Evolutionary conservation across 2,329 filamentous ascomycete genomes (phyloP), one percentile per base, ranked within the genome.

Genomic region (Cladosporium phlei): DNA sequence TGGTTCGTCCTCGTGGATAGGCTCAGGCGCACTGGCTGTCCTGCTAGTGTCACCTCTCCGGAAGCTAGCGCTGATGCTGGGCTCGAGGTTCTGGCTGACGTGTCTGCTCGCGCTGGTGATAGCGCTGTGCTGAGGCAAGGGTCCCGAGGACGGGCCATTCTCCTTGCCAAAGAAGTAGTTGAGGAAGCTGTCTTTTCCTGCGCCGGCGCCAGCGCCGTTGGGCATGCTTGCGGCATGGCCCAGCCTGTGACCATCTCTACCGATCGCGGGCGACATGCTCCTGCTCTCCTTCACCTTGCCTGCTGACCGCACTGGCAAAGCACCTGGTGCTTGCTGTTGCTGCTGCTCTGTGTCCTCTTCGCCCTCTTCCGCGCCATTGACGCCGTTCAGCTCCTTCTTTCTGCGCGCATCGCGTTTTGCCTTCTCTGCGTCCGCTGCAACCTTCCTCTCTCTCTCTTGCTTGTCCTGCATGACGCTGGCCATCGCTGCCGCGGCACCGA

Each of bases 141-240:
- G 49, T 7, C 64, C 63, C 24, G 61, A 47, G 27, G 50, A 54
- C 50, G 74, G 68, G 29, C 79, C 75, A 37, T 87, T 87, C 52
- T 98, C 93, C 65, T 98, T 97, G 59, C 93, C 90, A 61, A 98
- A 98, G 70, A 98, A 98, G 69, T 98, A 98, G 69, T 91, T 97
- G 52, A 98, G 69, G 74, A 98, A 98, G 1, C 89, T 94, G 69
- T 98, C 93, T 52, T 84, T 80, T 30, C 87, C 80, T n/a, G 63
- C 78, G 47, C 83, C 82, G 4, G 72, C 72, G 53, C 57, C 57
- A 1, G 54, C 40, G 16, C 51, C 50, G 10, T 48, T 48, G 17
- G 44, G 28, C 37, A 39, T 39, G 39, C 51, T 52, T 12, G 51
- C 44, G 5, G 52, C 27, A 24, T 61, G 58, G 19, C 47, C 52